These are phyloP conservation scores for slime mould (Dictyostelium discoideum) DNA, from an alignment of 78 protist species.

Conservation along the genomic window dicty_2.7 NC_007090.3:2823501-2824000, in stretches of 20 bases:
- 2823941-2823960: neutral
- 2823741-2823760: neutral
- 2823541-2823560: too few relatives aligned
- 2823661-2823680: neutral
- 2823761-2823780: neutral
- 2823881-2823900: neutral
- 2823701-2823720: neutral
- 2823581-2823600: too few relatives aligned
- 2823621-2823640: neutral
- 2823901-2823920: neutral
- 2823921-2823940: neutral
- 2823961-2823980: neutral
- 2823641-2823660: neutral
- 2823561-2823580: too few relatives aligned
- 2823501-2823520: too few relatives aligned
- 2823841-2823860: neutral
- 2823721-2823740: neutral
- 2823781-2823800: neutral
- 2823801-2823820: neutral
- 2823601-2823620: too few relatives aligned
- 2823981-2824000: too few relatives aligned
- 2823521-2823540: too few relatives aligned
- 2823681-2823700: neutral
- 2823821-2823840: neutral
- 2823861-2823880: neutral